Evolutionary conservation across 1,284 basidiomycete species (phyloP), one percentile per base, ranked within the genome.

Genomic region (Ustilago crameri): DNA sequence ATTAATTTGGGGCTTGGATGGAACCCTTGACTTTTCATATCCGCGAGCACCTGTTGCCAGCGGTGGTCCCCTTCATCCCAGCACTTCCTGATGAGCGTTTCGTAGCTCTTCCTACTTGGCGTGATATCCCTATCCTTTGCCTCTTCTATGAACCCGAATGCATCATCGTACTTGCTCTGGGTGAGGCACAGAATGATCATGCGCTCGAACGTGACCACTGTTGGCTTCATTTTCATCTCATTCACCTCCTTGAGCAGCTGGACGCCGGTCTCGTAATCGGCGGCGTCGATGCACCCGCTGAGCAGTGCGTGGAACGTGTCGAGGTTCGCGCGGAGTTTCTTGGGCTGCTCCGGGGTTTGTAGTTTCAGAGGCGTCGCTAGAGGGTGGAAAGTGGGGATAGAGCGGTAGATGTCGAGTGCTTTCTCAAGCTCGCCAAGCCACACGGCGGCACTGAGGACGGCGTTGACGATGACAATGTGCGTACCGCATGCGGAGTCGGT

Each of bases 1-100:
- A 52, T 4, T 0, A 67, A 44, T 9, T 27, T 45, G 3, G 35
- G 41, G 18, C 58, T 51, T 0, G 65, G 59, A 10, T 27, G 47
- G n/a, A 75, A 71, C 3, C 59, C 54, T 9, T 63, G 66, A 3
- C 77, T 63, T n/a, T 26, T n/a, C 75, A 79, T 77, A n/a, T 79
- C 73, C 9, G 51, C 54, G 2, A 74, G 32, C 9, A 73, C 54
- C 12, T 26, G 27, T 23, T 57, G 42, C 74, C 74, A 78, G 4
- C 79, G 67, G 34, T 57, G 50, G 26, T 81, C 79, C 3, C 61
- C 37, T 9, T 58, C 51, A 4, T 23, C 20, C 41, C 45, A 51
- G 38, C 79, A 81, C n/a, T 69, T 79, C 40, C 74, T 63, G 9
- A 74, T 46, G 32, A 81, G 42, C 7, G 67, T 61, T 20, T 75